Percentiles rank a stretch among this genome's conserved stretches.
These are phyloP conservation scores for Phytophthora brassicae DNA, from an alignment of 352 stramenopile species.

Conservation along the genomic window DNA sequence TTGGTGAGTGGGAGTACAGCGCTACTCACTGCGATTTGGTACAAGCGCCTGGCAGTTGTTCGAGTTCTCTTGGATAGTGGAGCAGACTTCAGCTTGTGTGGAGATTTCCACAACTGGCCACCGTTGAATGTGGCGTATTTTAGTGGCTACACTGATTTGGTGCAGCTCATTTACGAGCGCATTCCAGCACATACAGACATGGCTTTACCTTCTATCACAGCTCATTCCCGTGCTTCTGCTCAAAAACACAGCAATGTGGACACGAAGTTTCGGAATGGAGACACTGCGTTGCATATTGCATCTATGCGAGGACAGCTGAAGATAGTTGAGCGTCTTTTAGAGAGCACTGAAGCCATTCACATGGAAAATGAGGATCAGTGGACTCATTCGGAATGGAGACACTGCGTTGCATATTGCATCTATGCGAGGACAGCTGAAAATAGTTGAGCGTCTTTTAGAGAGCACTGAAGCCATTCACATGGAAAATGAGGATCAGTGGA, in stretches of 20 bases:
- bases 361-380: no score
- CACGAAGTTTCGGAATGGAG: constrained; percentile 8
- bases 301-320: constrained; percentile 1
- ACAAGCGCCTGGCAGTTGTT: constrained; percentile 2
- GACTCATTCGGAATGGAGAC: constrained; percentile 9
- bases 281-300: constrained; percentile 6
- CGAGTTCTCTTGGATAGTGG: constrained; percentile 13
- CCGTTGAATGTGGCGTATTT: constrained; percentile 12
- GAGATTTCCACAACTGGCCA: constrained; percentile 9
- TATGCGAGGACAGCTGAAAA: neutral
- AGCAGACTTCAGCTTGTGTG: constrained; percentile 10
- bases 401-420: constrained; percentile 7
- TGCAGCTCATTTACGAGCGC: constrained; percentile 5
- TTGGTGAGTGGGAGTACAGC: constrained; percentile 6
- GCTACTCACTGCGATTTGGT: constrained; percentile 8
- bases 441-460: constrained; percentile 3
- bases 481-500: neutral
- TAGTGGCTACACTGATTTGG: constrained; percentile 8
- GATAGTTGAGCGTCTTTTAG: neutral
- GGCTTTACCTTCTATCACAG: no score
- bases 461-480: constrained; percentile 3
- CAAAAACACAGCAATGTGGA: neutral
- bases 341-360: no score
- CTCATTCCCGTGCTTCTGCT: no score
- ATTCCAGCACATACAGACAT: neutral